Conservation (phyloP, 2,329 filamentous ascomycete species). For the Ophiosphaerella korrae region DNA sequence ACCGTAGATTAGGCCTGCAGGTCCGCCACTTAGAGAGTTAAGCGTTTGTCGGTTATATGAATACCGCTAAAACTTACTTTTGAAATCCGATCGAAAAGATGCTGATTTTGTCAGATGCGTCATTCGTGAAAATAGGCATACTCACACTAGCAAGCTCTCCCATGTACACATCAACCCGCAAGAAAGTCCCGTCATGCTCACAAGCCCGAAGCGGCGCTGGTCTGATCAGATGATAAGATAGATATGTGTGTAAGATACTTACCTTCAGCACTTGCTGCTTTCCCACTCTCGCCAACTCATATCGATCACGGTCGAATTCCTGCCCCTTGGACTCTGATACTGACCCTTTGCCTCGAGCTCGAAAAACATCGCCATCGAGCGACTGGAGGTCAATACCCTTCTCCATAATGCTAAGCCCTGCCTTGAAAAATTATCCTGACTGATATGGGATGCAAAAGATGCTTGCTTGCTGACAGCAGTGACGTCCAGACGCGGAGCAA, state of each 20-base stretch:
- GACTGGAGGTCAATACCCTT: slow-evolving; percentile 37
- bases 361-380: slow-evolving; percentile 31
- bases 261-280: slow-evolving; percentile 47
- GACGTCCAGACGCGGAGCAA: slow-evolving; percentile 9
- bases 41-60: background rate
- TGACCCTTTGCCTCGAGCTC: slow-evolving; percentile 25
- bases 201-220: slow-evolving; percentile 45
- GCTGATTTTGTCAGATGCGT: slow-evolving; percentile 16
- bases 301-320: slow-evolving; percentile 39
- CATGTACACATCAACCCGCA: slow-evolving; percentile 47
- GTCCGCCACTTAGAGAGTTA: slow-evolving; percentile 35
- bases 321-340: slow-evolving; percentile 32
- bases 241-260: background rate
- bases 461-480: slow-evolving; percentile 5
- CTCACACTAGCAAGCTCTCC: slow-evolving; percentile 46
- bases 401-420: slow-evolving; percentile 28
- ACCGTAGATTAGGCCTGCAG: slow-evolving; percentile 45
- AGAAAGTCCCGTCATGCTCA: slow-evolving; percentile 45
- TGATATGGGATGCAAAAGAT: background rate
- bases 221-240: slow-evolving; percentile 8
- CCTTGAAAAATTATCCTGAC: background rate
- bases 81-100: slow-evolving; percentile 43
- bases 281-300: slow-evolving; percentile 43
- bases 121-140: background rate
- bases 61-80: slow-evolving; percentile 30